Evolutionary conservation across 441 rosid species (phyloP), one percentile per base, ranked within the genome.

Genomic region (Rhodomyrtus psidioides): DNA sequence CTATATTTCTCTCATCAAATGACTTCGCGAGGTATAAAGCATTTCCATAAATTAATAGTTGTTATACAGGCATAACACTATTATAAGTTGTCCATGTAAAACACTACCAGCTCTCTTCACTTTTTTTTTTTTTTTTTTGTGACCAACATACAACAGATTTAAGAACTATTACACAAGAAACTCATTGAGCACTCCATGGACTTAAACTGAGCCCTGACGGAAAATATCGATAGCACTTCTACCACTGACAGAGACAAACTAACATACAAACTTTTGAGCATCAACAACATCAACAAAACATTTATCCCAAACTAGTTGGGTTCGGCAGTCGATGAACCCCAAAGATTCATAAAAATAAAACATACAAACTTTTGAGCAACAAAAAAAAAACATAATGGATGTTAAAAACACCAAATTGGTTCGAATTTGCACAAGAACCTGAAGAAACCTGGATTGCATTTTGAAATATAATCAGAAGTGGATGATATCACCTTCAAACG

Each of bases 401-500:
- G 0, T 26, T 34, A 39, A 65, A 65, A 65, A 19, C 79, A 65
- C 26, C 49, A 65, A 65, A 14, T 0, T 65, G 15, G 14, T 34
- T 65, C 49, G 2, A 34, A 65, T 1, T 19, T 34, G 79, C n/a
- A 5, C 3, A 0, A 34, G 15, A 65, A 5, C 8, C 79, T 2
- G 46, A 10, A 65, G 6, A 34, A 65, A 19, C n/a, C n/a, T 65
- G 49, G n/a, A 65, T 26, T 3, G 83, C 34, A 26, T 14, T 81
- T 27, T 14, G 6, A 13, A 81, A 81, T 44, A 44, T 46, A 81
- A 49, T 44, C 28, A 27, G 34, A 49, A 60, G 24, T 14, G 51
- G 8, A 83, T 24, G 75, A 21, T 65, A 54, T 83, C 74, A 95
- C 98, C 96, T 96, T 97, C 88, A 97, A 91, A 83, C 99, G 95